These are phyloP conservation scores for Penicillium freii DNA, from an alignment of 2,329 filamentous ascomycete genomes.

Conservation along the genomic window DNA sequence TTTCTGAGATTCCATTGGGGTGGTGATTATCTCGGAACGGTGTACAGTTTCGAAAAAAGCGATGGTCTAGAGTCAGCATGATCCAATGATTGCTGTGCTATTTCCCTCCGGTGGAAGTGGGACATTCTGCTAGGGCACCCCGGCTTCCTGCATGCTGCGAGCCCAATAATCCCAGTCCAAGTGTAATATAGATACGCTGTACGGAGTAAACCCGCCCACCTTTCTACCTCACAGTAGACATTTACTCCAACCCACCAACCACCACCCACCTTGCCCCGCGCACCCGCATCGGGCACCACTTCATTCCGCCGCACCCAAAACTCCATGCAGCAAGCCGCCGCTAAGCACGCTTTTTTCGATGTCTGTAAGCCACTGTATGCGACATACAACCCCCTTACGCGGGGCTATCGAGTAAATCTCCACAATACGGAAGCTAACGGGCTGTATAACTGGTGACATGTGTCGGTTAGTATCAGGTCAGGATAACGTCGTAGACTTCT, in stretches of 20 bases:
- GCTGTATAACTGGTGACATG: neutral
- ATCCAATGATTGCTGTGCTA: neutral
- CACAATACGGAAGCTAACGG: neutral
- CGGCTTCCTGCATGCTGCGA: neutral
- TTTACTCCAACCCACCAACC: neutral
- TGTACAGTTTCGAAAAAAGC: neutral
- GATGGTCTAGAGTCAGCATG: neutral
- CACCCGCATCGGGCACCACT: neutral
- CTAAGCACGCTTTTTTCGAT: neutral
- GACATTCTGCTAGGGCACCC: neutral
- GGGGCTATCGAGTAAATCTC: neutral
- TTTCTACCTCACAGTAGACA: neutral
- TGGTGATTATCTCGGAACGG: neutral
- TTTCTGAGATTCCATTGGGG: neutral
- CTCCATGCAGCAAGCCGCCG: conserved; percentile 3
- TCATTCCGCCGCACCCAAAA: neutral
- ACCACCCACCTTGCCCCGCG: neutral
- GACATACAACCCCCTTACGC: neutral
- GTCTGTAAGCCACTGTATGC: neutral
- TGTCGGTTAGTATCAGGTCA: neutral
- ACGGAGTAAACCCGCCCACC: neutral
- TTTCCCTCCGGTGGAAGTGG: neutral
- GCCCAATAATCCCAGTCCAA: neutral
- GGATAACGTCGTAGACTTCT: neutral
- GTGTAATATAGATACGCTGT: neutral